Conservation (phyloP, 2,329 filamentous ascomycete genomes). For the Metarhizium rileyi region DNA sequence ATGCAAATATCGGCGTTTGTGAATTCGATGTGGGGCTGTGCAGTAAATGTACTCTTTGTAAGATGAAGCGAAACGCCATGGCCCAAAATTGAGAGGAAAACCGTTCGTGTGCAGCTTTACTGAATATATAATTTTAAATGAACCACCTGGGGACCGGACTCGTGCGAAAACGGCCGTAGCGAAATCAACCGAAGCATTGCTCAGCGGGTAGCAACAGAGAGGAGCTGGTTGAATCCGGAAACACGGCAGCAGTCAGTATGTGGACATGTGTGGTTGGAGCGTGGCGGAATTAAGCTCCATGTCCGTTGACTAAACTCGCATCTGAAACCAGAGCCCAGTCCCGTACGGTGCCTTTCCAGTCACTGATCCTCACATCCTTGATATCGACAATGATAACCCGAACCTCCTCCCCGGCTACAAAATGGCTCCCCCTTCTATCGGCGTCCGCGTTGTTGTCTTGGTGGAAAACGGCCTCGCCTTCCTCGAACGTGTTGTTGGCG, state of each 20-base stretch:
- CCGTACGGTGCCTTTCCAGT: constrained; percentile 88
- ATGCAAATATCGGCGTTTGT: neutral
- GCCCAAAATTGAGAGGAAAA: neutral
- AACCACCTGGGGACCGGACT: neutral
- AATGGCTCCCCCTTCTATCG: constrained; percentile 51
- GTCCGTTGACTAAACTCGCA: constrained; percentile 30
- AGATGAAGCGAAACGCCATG: neutral
- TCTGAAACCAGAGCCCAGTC: constrained; percentile 54
- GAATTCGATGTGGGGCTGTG: neutral
- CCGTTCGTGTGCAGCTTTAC: neutral
- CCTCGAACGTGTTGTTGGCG: constrained; percentile 83
- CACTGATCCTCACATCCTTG: constrained; percentile 75
- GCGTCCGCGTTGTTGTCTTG: constrained; percentile 27
- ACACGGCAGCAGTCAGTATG: neutral
- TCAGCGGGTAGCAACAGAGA: neutral
- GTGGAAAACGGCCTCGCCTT: constrained; percentile 27
- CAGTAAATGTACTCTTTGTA: neutral
- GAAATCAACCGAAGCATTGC: neutral
- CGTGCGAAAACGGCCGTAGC: neutral
- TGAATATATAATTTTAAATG: neutral
- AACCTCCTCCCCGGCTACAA: constrained; percentile 74
- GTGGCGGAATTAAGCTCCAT: constrained; percentile 15
- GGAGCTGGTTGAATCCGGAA: neutral
- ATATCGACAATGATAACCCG: constrained; percentile 81
- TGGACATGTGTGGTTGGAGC: neutral